Base-by-base conservation (phyloP, 2,329 filamentous ascomycete genomes). In the Diaporthe velutina region DNA sequence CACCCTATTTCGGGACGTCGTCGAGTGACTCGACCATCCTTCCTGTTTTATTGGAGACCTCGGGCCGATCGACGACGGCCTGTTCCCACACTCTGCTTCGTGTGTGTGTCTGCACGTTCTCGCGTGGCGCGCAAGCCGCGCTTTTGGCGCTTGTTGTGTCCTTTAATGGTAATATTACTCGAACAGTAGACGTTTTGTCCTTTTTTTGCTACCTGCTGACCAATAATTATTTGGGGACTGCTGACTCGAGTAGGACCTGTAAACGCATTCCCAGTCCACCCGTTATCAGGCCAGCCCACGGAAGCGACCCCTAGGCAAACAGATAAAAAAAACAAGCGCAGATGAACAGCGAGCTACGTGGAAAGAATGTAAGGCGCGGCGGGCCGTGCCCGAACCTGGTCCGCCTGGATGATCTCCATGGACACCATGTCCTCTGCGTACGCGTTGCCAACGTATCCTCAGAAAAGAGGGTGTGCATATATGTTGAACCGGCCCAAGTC, bases 1-100 rank as follows among this genome's bases (percentile, higher is more conserved):
- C 33, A 64, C 55, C 70, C 57, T 61, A 54, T 72, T 72, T 35
- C 70, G 38, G 70, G 48, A 54, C 54, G 12, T 68, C 17, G 2
- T 38, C 64, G 30, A 68, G 64, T 28, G 33, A 40, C 45, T 54
- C 48, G n/a, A 38, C 30, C 45, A 19, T 52, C 45, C 64, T 38
- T 38, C 45, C 15, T 54, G 48, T 54, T 30, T 54, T 28, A 22
- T 50, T 54, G 64, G 45, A 48, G 48, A 25, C 48, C 10, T 54
- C 33, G 22, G 64, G 64, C n/a, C 64, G 30, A 54, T 54, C 33
- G n/a, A 54, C 33, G 22, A 68, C 33, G 64, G 48, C 48, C 33
- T 54, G 48, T 30, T 12, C 33, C 30, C 48, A 68, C 48, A 40
- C n/a, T 22, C 64, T 54, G 33, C 22, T 30, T 28, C 48, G 17